These are phyloP conservation scores for Capsicum chinense DNA, from an alignment of 257 asterid genomes.

Conservation along the genomic window DNA sequence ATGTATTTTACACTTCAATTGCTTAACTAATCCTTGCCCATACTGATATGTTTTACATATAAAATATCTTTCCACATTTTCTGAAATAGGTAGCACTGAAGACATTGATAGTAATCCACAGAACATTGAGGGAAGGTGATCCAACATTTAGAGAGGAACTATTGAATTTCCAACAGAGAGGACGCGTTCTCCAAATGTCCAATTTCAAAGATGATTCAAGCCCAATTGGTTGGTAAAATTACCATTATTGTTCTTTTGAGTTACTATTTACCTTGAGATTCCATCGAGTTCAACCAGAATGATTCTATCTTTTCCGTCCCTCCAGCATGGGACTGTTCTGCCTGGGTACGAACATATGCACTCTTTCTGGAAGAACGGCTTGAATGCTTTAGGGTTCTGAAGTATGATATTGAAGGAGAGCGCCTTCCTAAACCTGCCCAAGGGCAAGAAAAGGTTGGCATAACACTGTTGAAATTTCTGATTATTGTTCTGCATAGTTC, in stretches of 20 bases:
- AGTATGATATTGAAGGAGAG: conserved; percentile 93
- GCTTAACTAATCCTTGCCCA: not conserved
- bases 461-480: conserved; percentile 21
- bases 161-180: conserved; percentile 78
- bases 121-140: conserved; percentile 92
- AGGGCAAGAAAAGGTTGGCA: conserved; percentile 82
- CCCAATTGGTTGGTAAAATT: conserved; percentile 61
- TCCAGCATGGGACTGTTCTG: conserved; percentile 98
- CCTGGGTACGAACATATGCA: conserved; percentile 91
- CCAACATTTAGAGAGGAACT: conserved; percentile 88
- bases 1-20: not conserved
- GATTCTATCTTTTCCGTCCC: conserved; percentile 9
- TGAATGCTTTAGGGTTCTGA: conserved; percentile 80
- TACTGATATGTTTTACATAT: not conserved
- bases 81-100: conserved; percentile 78
- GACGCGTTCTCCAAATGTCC: conserved; percentile 82
- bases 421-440: conserved; percentile 82
- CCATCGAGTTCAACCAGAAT: not conserved
- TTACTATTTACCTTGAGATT: conserved; percentile 22
- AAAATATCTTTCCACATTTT: conserved; percentile 20
- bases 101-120: conserved; percentile 80
- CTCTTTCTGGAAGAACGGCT: conserved; percentile 91
- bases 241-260: not conserved
- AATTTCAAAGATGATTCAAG: conserved; percentile 96
- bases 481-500: not conserved